Conservation (phyloP, 768 basidiomycete genomes). For the Dictyophora rubrovolvata region DNA sequence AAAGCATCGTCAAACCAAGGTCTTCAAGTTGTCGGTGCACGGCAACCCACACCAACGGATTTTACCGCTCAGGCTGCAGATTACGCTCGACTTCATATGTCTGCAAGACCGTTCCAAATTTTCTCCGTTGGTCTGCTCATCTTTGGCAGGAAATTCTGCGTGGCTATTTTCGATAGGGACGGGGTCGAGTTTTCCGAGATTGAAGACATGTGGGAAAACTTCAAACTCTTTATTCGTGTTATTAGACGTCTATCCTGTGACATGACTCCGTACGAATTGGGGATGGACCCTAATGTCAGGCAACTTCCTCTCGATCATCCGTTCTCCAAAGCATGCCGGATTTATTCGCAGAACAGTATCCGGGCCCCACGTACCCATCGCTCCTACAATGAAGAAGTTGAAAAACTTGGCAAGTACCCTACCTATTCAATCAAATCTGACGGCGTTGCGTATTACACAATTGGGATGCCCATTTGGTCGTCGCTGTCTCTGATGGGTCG, state of each 20-base stretch:
- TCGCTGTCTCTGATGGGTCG: conserved; percentile 13
- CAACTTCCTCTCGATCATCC: background rate
- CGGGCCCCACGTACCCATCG: background rate
- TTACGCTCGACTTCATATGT: conserved; percentile 21
- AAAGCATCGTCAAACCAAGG: background rate
- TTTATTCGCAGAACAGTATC: background rate
- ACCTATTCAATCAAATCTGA: background rate
- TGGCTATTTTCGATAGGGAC: conserved; percentile 23
- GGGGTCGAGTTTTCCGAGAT: conserved; percentile 19
- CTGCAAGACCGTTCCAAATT: conserved; percentile 21
- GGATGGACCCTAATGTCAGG: conserved; percentile 4
- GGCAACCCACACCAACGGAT: background rate
- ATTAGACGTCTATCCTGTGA: conserved; percentile 14
- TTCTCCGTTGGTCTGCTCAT: conserved; percentile 23
- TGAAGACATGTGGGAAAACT: conserved; percentile 17
- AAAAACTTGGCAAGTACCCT: background rate
- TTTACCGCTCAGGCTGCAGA: conserved; percentile 16
- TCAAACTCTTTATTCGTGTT: conserved; percentile 18
- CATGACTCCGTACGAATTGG: conserved; percentile 2
- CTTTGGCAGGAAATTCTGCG: conserved; percentile 20
- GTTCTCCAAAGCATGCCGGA: background rate
- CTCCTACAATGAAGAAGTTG: background rate
- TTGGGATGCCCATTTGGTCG: background rate
- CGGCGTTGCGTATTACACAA: background rate
- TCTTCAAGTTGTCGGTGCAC: background rate